Percentiles rank a stretch among this genome's conserved stretches.
These are phyloP conservation scores for Lagenaria siceraria DNA, from an alignment of 306 rosid species.

Conservation along the genomic window DNA sequence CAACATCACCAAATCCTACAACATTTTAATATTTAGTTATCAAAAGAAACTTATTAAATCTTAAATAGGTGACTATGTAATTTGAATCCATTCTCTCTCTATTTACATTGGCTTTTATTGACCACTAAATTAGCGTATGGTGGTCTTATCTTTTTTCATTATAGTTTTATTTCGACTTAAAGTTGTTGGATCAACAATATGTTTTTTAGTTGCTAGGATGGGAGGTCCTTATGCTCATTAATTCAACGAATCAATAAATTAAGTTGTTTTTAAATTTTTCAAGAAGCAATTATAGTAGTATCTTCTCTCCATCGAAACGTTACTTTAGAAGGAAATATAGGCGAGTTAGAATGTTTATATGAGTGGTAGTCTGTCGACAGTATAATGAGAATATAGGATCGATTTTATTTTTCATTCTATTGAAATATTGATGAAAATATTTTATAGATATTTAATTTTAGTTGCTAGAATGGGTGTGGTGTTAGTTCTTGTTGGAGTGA, in stretches of 20 bases:
- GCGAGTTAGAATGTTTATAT: no score
- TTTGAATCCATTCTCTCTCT: not conserved
- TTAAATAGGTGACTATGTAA: not conserved
- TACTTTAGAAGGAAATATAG: no score
- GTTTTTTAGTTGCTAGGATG: not conserved
- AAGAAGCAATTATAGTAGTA: no score
- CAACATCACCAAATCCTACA: not conserved
- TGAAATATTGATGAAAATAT: not conserved
- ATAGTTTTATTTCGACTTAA: not conserved
- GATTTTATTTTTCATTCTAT: no score
- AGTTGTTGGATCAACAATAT: not conserved
- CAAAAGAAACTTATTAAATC: not conserved
- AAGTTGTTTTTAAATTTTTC: no score
- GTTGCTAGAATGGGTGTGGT: not conserved
- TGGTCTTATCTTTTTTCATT: not conserved
- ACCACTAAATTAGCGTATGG: not conserved
- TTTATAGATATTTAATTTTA: not conserved
- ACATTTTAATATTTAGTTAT: not conserved
- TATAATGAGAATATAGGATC: not conserved
- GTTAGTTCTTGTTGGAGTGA: not conserved
- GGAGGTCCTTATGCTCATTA: no score
- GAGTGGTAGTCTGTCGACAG: no score
- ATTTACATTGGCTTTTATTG: not conserved
- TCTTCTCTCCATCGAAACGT: no score
- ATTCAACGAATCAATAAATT: no score